These are phyloP conservation scores for Bertia moriformis DNA, from an alignment of 2,329 filamentous ascomycete genomes.

Conservation along the genomic window DNA sequence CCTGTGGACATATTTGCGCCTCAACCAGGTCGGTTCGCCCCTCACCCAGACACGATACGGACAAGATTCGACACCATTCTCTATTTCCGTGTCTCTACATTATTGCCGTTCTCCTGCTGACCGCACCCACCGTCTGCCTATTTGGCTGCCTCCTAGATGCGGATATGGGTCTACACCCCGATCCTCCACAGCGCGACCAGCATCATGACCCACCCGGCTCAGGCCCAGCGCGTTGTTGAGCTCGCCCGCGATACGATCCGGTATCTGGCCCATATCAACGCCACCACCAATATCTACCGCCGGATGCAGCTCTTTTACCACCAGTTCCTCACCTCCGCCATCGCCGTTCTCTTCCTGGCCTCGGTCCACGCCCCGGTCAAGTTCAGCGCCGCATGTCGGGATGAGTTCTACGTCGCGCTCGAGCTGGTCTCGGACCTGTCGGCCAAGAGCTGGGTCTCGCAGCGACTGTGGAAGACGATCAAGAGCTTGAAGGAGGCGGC, in stretches of 20 bases:
- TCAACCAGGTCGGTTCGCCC: no score
- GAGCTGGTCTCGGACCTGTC: slow-evolving; percentile 62
- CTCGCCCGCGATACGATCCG: slow-evolving; percentile 65
- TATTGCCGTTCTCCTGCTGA: no score
- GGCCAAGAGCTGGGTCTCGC: slow-evolving; percentile 56
- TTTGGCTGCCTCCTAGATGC: slow-evolving; percentile 47
- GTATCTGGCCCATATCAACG: slow-evolving; percentile 57
- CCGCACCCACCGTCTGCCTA: no score
- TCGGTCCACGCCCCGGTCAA: slow-evolving; percentile 61
- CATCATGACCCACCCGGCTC: slow-evolving; percentile 61
- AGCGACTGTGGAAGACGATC: slow-evolving; percentile 61
- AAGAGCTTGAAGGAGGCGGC: slow-evolving; percentile 58
- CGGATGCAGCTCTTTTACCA: slow-evolving; percentile 66
- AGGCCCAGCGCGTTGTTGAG: slow-evolving; percentile 62
- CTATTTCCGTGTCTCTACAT: slow-evolving; percentile 1
- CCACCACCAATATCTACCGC: slow-evolving; percentile 57
- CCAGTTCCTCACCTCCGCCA: slow-evolving; percentile 62
- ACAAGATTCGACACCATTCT: background rate
- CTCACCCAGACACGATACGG: slow-evolving; percentile 9
- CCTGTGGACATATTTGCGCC: slow-evolving; percentile 70
- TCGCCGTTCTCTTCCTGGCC: slow-evolving; percentile 64
- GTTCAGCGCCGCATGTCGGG: slow-evolving; percentile 53
- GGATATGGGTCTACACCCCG: slow-evolving; percentile 76
- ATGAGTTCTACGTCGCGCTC: slow-evolving; percentile 68
- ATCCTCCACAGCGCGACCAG: slow-evolving; percentile 72